These are phyloP conservation scores for Saturnispora gosingensis DNA, from an alignment of 805 yeast species.

Conservation along the genomic window DNA sequence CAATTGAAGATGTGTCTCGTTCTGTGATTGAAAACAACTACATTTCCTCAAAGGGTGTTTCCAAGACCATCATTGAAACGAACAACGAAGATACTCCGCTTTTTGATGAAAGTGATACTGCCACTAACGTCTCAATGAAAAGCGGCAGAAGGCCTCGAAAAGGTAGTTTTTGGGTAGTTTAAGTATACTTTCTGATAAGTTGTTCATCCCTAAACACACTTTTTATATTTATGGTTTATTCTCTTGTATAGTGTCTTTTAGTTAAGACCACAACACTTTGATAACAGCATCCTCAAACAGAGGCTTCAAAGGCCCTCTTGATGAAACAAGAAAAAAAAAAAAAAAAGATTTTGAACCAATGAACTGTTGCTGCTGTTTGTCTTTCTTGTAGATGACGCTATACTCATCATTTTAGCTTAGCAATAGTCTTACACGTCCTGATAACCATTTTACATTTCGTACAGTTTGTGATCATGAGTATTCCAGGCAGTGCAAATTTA, in stretches of 20 bases:
- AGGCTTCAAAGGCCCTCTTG: no score
- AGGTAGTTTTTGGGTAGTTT: slow-evolving; percentile 3
- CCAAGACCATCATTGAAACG: slow-evolving; percentile 72
- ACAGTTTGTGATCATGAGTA: not conserved
- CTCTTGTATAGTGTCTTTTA: not conserved
- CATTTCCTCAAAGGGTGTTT: slow-evolving; percentile 75
- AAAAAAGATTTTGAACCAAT: no score
- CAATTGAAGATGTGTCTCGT: slow-evolving; percentile 14
- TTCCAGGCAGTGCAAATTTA: not conserved
- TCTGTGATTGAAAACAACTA: slow-evolving; percentile 59
- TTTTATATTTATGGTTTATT: not conserved
- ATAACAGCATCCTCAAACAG: not conserved
- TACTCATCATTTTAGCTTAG: no score
- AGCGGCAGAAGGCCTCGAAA: slow-evolving; percentile 3
- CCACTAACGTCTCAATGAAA: slow-evolving; percentile 4
- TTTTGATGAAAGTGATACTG: not conserved
- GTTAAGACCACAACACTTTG: not conserved
- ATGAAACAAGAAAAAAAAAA: no score
- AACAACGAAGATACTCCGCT: not conserved
- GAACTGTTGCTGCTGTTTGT: no score
- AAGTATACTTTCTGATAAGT: no score
- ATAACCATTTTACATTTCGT: not conserved
- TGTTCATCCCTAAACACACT: not conserved
- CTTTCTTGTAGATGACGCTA: no score
- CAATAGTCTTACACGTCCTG: no score